Base-by-base conservation (phyloP, 306 rosid species). In the Vigna reflexopilosa region DNA sequence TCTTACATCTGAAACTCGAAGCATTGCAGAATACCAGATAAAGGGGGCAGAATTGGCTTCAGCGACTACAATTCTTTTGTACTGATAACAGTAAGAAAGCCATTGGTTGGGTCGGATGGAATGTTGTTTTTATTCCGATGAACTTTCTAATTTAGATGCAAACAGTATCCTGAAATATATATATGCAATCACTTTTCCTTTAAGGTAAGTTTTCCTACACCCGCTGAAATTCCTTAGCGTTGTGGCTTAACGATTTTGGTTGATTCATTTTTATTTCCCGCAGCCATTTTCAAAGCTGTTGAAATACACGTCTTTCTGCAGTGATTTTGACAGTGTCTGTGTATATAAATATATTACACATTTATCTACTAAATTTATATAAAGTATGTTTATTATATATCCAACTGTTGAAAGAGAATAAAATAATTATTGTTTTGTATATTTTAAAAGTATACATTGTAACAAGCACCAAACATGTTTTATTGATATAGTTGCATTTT, bases 101-200 rank as follows among this genome's bases (percentile, higher is more conserved):
- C 76, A 45, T 16, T 77, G 81, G 63, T 52, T 44, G 44, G 72
- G 55, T 7, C 28, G 17, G 44, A 30, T 17, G 47, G 42, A 59
- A 30, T 70, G 45, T 77, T 38, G 55, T 2, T 44, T 44, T 16
- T 73, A 22, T 61, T 32, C 47, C 19, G 17, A 11, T 28, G 16
- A 20, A 19, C 36, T 17, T 45, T 47, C 9, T 69, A 69, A 57
- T 78, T 56, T 78, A 20, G 51, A 32, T 5, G 6, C 61, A 40
- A n/a, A 26, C 20, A 55, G 47, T 16, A 55, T 42, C 42, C 51
- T 57, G 28, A 20, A 78, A 47, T 77, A 28, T 66, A 42, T 26
- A 26, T 26, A 26, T 38, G 55, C 36, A 57, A 30, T 17, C 58
- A 32, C 50, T 0, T 68, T 69, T 30, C 20, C 12, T 62, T 34